phyloP scores from a whole-genome alignment of 2,329 filamentous ascomycete genomes.

The Neofusicoccum kwambonambiense region DNA sequence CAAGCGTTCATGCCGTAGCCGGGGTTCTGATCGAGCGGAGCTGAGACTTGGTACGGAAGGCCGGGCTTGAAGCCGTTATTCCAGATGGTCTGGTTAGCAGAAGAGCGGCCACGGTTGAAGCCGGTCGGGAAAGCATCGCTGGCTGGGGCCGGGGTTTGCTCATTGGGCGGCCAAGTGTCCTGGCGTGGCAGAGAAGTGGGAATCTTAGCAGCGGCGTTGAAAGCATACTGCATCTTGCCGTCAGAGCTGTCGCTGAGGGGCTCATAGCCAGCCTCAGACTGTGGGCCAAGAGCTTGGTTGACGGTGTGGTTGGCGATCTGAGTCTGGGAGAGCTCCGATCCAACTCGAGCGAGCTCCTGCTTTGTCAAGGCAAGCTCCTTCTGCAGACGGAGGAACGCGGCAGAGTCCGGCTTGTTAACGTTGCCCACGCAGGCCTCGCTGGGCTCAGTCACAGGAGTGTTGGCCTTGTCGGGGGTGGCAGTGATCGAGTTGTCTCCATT shows the following conservation, averaged over 20 bases:
- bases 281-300: conserved; percentile 54
- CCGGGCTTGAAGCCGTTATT: conserved; percentile 28
- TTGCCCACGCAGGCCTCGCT: conserved; percentile 27
- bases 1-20: background rate
- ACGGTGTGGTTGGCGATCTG: conserved; percentile 60
- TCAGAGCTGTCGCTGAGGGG: conserved; percentile 48
- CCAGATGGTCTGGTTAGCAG: conserved; percentile 58
- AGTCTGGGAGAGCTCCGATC: conserved; percentile 67
- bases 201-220: conserved; percentile 47
- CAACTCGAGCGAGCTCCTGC: conserved; percentile 67
- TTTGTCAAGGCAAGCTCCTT: conserved; percentile 70
- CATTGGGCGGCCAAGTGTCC: conserved; percentile 52
- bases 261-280: conserved; percentile 51
- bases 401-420: conserved; percentile 40
- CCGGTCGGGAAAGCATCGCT: conserved; percentile 55
- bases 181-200: conserved; percentile 43
- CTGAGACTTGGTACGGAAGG: background rate
- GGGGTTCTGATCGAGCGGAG: background rate
- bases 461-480: conserved; percentile 55
- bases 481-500: conserved; percentile 63
- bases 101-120: conserved; percentile 41
- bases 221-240: conserved; percentile 49
- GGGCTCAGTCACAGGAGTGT: conserved; percentile 21
- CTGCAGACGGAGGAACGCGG: conserved; percentile 68
- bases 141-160: conserved; percentile 58